phyloP scores from a whole-genome alignment of 345 rosid genomes.

The Euphorbia pulcherrima region DNA sequence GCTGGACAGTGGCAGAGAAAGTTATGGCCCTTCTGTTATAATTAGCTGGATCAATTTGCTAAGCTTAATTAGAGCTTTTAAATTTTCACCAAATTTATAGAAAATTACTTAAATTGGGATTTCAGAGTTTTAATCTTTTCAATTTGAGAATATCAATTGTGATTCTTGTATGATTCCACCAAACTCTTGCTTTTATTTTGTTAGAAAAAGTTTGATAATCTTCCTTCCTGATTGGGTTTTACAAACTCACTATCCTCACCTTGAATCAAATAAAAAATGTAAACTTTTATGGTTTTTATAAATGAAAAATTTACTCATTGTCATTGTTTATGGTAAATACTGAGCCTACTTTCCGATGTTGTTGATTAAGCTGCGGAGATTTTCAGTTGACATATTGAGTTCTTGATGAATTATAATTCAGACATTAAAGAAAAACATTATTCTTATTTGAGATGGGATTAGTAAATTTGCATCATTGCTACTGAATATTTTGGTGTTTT shows the following conservation, averaged over 20 bases:
- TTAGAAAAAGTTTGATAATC: not conserved
- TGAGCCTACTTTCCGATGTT: no score
- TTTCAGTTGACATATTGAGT: no score
- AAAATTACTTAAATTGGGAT: not conserved
- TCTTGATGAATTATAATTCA: no score
- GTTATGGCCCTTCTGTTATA: conserved; percentile 6
- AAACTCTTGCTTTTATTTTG: not conserved
- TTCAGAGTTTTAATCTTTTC: not conserved
- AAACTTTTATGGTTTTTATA: not conserved
- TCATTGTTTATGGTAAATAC: no score
- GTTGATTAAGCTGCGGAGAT: no score
- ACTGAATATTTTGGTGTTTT: no score
- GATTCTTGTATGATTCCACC: not conserved
- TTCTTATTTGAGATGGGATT: conserved; percentile 1
- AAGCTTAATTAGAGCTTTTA: conserved; percentile 1
- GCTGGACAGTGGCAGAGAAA: conserved; percentile 11
- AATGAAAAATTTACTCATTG: not conserved
- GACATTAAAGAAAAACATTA: no score
- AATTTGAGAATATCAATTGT: not conserved
- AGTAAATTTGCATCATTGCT: no score
- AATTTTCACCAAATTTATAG: not conserved
- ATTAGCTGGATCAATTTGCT: conserved; percentile 1
- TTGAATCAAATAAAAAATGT: conserved; percentile 2
- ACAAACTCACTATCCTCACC: not conserved
- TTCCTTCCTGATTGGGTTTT: conserved; percentile 7